Conservation (phyloP, 2,329 filamentous ascomycete genomes). For the Pseudonectria foliicola region DNA sequence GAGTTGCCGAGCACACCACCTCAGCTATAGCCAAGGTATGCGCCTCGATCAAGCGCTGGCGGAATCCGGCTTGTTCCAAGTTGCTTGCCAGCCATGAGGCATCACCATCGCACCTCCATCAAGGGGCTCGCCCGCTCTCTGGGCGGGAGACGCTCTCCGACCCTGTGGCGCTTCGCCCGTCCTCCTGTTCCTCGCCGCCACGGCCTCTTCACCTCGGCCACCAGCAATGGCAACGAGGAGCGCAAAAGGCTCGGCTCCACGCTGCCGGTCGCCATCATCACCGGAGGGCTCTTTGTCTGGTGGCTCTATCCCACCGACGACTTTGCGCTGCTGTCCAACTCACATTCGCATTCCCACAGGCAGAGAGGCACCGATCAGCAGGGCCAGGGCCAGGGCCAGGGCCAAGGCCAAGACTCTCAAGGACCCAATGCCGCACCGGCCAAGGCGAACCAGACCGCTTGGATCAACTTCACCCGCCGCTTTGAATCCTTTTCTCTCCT, state of each 20-base stretch:
- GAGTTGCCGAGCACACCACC: no score
- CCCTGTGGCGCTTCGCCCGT: constrained; percentile 11
- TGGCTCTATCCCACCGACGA: constrained; percentile 37
- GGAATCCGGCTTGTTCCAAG: no score
- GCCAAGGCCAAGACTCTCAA: constrained; percentile 8
- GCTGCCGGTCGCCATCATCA: constrained; percentile 27
- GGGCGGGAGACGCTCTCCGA: constrained; percentile 9
- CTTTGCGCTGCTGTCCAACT: constrained; percentile 29
- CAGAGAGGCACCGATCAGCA: constrained; percentile 3
- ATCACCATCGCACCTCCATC: constrained; percentile 14
- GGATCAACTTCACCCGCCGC: constrained; percentile 39
- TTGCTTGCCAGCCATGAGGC: constrained; percentile 11
- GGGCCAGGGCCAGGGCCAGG: neutral
- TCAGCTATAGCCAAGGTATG: no score
- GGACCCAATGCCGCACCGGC: constrained; percentile 6
- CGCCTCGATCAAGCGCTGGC: no score
- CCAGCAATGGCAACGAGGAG: constrained; percentile 12
- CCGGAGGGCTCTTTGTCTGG: constrained; percentile 34
- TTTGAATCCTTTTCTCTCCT: constrained; percentile 48
- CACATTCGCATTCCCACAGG: no score
- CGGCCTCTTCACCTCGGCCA: constrained; percentile 12
- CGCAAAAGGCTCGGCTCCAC: constrained; percentile 15
- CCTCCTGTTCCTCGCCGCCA: constrained; percentile 8
- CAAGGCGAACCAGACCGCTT: constrained; percentile 32
- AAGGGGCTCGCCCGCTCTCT: constrained; percentile 13